Evolutionary conservation across 2,329 filamentous ascomycete species (phyloP), one percentile per base, ranked within the genome.

Genomic region (Trichoderma sp.): DNA sequence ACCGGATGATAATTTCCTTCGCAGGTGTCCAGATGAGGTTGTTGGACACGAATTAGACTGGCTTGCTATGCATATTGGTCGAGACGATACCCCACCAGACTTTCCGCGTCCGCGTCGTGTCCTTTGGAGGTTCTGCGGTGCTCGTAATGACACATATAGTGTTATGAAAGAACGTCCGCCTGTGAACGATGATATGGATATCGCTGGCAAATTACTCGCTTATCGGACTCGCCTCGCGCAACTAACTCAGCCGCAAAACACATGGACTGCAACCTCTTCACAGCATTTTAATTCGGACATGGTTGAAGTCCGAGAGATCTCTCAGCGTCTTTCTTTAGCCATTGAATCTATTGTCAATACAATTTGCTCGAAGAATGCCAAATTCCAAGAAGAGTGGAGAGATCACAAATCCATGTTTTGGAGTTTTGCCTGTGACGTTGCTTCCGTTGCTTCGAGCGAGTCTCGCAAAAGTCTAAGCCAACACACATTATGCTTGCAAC

Each of bases 101-200:
- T 43, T 5, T 43, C 40, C 6, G 2, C 40, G 10, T 10, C 40
- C 5, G 8, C 40, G 19, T 4, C 40, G 40, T 43, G 6, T 43
- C 16, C 40, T 43, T 10, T 43, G 40, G 40, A 43, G 40, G n/a
- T 43, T 43, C 40, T n/a, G 40, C 19, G 40, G 40, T n/a, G 40
- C 40, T 8, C 40, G 40, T 6, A 16, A 43, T n/a, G 1, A n/a
- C 4, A 19, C 37, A 43, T 40, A 43, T 43, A 43, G 8, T 4
- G 4, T 43, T 4, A 43, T 3, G 0, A 43, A 43, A 6, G 19
- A 43, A 43, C 40, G 6, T 43, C 40, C 40, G 4, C 4, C 40
- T 0, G 4, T 19, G 0, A 1, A 1, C 4, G 19, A 8, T n/a
- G 16, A n/a, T n/a, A 2, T 43, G 7, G 40, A 43, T n/a, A n/a